Evolutionary conservation across 306 rosid species (phyloP).

Genomic region (Dryas drummondii): DNA sequence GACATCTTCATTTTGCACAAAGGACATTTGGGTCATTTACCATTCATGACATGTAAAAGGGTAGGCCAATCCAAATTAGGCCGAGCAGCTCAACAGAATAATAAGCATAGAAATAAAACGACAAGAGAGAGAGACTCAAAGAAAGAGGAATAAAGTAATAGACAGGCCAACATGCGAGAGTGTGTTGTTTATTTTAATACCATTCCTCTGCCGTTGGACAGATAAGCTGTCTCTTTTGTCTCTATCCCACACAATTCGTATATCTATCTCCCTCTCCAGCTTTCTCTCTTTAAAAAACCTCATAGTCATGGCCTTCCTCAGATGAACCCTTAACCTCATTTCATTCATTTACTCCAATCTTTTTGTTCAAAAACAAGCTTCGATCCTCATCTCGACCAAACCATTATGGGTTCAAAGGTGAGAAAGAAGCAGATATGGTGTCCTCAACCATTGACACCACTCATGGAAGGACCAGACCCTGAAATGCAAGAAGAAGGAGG

Average conservation of each 20-base stretch:
- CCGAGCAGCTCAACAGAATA: conserved; percentile 28
- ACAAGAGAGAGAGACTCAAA: conserved; percentile 53
- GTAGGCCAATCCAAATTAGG: not conserved
- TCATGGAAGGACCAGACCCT: conserved; percentile 93
- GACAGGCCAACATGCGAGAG: conserved; percentile 82
- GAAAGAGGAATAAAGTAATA: conserved; percentile 65
- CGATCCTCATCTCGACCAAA: not conserved
- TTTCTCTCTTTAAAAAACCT: not conserved
- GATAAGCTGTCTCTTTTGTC: conserved; percentile 75
- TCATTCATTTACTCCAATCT: not conserved
- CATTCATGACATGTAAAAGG: not conserved
- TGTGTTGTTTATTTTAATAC: conserved; percentile 34
- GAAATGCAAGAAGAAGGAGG: conserved; percentile 80
- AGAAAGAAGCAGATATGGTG: conserved; percentile 80
- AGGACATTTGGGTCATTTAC: conserved; percentile 4
- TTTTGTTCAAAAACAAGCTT: not conserved
- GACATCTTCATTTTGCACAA: not conserved
- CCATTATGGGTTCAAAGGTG: conserved; percentile 61
- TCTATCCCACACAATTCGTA: conserved; percentile 18
- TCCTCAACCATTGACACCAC: conserved; percentile 84
- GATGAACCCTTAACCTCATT: conserved; percentile 10
- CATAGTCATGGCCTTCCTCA: not conserved
- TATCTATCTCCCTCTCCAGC: conserved; percentile 6
- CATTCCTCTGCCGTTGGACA: conserved; percentile 56
- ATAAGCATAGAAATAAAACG: conserved; percentile 30